These are phyloP conservation scores for Rhodomyrtus psidioides DNA, from an alignment of 441 rosid genomes.

Conservation along the genomic window DNA sequence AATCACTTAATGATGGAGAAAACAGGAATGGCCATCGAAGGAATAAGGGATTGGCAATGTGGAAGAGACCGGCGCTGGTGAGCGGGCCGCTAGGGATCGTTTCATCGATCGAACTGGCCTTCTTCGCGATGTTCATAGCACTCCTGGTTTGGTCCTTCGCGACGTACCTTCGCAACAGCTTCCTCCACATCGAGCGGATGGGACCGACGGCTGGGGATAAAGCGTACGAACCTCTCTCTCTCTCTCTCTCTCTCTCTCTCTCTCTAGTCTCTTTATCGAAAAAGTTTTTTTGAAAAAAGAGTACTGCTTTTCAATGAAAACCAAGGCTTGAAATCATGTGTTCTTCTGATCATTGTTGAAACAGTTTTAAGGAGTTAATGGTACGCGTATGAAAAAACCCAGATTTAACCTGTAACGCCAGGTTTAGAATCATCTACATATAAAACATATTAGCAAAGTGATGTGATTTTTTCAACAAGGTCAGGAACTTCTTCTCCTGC, in stretches of 20 bases:
- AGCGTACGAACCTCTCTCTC: conserved; percentile 22
- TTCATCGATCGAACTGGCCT: conserved; percentile 36
- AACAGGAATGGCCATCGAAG: conserved; percentile 6
- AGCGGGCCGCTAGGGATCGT: conserved; percentile 68
- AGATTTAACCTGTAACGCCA: background rate
- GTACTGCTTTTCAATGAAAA: background rate
- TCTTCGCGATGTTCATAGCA: conserved; percentile 41
- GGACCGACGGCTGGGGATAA: conserved; percentile 10
- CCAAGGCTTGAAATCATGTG: background rate
- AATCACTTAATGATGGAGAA: background rate
- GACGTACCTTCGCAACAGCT: conserved; percentile 19
- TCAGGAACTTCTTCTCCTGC: too few species aligned
- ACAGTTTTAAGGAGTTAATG: background rate
- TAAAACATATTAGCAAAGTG: too few species aligned
- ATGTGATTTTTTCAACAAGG: too few species aligned
- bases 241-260: background rate
- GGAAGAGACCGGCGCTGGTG: conserved; percentile 44
- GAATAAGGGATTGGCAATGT: conserved; percentile 1
- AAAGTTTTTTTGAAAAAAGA: background rate
- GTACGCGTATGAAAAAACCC: background rate
- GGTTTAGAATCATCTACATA: background rate
- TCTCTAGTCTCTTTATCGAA: background rate
- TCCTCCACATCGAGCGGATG: conserved; percentile 19
- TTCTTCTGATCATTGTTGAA: background rate
- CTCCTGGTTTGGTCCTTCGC: conserved; percentile 51